Conservation (phyloP, 129 eudicot genomes). For the Sambucus nigra region DNA sequence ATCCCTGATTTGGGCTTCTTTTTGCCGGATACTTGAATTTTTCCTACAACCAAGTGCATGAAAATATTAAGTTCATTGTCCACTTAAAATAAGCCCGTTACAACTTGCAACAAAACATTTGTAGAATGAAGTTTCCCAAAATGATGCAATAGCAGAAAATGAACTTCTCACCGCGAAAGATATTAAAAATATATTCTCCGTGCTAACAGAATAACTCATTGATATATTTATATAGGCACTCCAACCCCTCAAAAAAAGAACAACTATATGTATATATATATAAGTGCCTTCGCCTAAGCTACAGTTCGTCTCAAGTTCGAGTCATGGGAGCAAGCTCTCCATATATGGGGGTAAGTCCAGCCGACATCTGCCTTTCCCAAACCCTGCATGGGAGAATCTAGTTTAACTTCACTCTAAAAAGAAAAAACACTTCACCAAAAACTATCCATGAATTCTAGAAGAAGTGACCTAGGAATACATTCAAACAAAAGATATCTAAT, state of each 20-base stretch:
- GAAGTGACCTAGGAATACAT: not conserved
- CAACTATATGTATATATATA: too few relatives aligned
- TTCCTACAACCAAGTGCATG: slow-evolving; percentile 19
- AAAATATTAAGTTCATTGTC: not conserved
- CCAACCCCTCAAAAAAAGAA: too few relatives aligned
- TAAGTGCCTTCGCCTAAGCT: not conserved
- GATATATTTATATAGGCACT: too few relatives aligned
- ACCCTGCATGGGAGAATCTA: too few relatives aligned
- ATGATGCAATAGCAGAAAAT: not conserved
- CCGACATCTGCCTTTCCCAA: not conserved
- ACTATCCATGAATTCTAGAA: too few relatives aligned
- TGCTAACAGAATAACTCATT: too few relatives aligned
- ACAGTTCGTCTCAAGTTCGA: too few relatives aligned
- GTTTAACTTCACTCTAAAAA: not conserved
- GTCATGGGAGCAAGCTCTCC: not conserved
- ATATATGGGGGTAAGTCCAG: not conserved
- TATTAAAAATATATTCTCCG: too few relatives aligned
- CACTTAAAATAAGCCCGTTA: not conserved
- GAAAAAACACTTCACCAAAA: too few relatives aligned
- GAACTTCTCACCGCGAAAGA: not conserved
- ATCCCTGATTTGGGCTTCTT: slow-evolving; percentile 23
- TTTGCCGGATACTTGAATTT: slow-evolving; percentile 20
- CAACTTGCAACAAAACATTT: not conserved
- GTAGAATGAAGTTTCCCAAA: not conserved
- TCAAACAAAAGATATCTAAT: not conserved